Evolutionary conservation across 768 basidiomycete species (phyloP).

Genomic region (Xerocomus brunneocitrinus): DNA sequence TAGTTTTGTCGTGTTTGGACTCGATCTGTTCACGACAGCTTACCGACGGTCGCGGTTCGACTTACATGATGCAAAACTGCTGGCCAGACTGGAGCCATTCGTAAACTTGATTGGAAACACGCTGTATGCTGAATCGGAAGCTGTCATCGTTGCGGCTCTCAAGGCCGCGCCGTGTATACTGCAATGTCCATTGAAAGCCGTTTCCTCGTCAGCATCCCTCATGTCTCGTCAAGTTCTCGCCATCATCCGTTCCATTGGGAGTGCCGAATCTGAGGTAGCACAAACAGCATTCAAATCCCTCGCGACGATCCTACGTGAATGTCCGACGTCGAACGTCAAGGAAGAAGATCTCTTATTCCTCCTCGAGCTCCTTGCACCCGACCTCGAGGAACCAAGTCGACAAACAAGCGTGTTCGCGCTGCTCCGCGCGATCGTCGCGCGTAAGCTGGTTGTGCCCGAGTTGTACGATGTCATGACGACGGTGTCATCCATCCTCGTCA

Average conservation of each 20-base stretch:
- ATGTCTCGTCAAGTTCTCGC: conserved; percentile 80
- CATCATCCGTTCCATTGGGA: conserved; percentile 78
- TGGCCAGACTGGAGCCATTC: conserved; percentile 84
- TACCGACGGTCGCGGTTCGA: conserved; percentile 84
- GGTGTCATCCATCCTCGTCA: conserved; percentile 88
- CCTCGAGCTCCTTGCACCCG: conserved; percentile 80
- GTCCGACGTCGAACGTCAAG: conserved; percentile 71
- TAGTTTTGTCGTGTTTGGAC: conserved; percentile 87
- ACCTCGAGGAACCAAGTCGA: conserved; percentile 83
- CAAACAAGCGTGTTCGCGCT: conserved; percentile 86
- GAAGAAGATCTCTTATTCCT: conserved; percentile 87
- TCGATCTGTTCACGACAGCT: conserved; percentile 87
- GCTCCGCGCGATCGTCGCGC: conserved; percentile 83
- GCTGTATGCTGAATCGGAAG: conserved; percentile 75
- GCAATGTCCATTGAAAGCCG: conserved; percentile 75
- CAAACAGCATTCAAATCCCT: conserved; percentile 87
- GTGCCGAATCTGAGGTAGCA: conserved; percentile 83
- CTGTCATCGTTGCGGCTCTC: conserved; percentile 71
- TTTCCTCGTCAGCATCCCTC: conserved; percentile 73
- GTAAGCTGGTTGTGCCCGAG: conserved; percentile 91
- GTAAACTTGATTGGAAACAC: conserved; percentile 86
- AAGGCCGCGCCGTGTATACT: conserved; percentile 77
- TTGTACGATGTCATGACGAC: conserved; percentile 97
- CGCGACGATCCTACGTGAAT: conserved; percentile 86
- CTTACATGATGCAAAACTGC: conserved; percentile 65